phyloP scores from a whole-genome alignment of 2,329 filamentous ascomycete species.

The Trichophyton schoenleinii region DNA sequence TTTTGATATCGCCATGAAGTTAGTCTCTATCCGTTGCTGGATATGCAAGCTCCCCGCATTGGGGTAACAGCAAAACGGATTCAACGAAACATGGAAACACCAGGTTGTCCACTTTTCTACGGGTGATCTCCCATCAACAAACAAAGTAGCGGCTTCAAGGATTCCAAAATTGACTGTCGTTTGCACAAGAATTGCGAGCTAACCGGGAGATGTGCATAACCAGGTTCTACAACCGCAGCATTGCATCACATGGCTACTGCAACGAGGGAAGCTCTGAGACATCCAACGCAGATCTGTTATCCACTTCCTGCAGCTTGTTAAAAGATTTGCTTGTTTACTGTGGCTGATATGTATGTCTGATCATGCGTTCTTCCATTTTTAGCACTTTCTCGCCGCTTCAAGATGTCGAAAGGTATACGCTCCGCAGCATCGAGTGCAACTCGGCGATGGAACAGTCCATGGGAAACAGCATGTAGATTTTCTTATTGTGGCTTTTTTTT shows the following conservation, averaged over 20 bases:
- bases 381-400: background rate
- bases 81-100: too few relatives aligned
- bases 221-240: background rate
- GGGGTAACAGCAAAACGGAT: too few relatives aligned
- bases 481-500: background rate
- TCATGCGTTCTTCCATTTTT: background rate
- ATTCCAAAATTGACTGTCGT: background rate
- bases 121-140: background rate
- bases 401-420: background rate
- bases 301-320: background rate
- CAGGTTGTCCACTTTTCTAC: too few relatives aligned
- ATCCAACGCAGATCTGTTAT: background rate
- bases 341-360: background rate
- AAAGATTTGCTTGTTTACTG: background rate
- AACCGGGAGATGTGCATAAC: background rate
- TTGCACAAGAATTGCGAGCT: background rate
- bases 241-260: background rate
- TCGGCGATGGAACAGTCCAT: slow-evolving; percentile 1
- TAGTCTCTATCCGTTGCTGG: too few relatives aligned
- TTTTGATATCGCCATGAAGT: too few relatives aligned
- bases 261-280: background rate
- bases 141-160: background rate
- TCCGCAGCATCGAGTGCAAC: background rate
- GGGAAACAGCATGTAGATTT: background rate
- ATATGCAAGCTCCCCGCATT: too few relatives aligned